These are phyloP conservation scores for Aspergillus thermomutatus DNA, from an alignment of 2,329 filamentous ascomycete genomes.

Conservation along the genomic window DNA sequence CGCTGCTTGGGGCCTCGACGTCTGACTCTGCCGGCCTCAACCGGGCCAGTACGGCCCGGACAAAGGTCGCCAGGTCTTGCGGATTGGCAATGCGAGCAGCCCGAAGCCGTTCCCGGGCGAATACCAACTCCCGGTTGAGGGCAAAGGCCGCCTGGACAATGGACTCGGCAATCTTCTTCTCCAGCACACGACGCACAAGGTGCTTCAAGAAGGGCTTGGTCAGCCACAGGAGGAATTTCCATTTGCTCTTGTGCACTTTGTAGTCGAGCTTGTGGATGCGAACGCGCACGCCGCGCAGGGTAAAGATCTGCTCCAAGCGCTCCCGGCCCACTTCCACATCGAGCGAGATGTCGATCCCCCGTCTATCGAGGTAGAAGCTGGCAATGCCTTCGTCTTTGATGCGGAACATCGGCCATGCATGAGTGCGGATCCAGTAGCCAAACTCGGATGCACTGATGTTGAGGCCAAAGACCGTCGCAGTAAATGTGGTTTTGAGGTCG, in stretches of 20 bases:
- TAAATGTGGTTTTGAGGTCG: constrained; percentile 67
- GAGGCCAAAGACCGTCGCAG: constrained; percentile 75
- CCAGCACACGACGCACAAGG: constrained; percentile 73
- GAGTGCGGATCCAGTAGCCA: constrained; percentile 82
- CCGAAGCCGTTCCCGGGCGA: constrained; percentile 78
- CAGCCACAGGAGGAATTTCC: constrained; percentile 75
- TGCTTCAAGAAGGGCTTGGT: constrained; percentile 81
- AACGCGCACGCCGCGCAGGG: constrained; percentile 71
- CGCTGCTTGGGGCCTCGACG: constrained; percentile 57
- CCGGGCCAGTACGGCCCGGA: constrained; percentile 75
- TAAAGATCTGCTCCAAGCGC: constrained; percentile 74
- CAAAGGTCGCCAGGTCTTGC: constrained; percentile 74
- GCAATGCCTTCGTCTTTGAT: constrained; percentile 81
- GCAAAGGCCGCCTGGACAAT: constrained; percentile 68
- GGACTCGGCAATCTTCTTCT: constrained; percentile 69
- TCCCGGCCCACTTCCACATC: constrained; percentile 81
- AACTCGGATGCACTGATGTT: constrained; percentile 82
- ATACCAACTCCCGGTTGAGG: constrained; percentile 81
- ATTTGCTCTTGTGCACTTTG: constrained; percentile 64
- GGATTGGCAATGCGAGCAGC: constrained; percentile 82
- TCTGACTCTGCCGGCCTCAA: constrained; percentile 74
- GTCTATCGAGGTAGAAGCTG: constrained; percentile 78
- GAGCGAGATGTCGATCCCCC: constrained; percentile 80
- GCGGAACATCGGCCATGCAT: constrained; percentile 65
- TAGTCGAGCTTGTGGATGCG: constrained; percentile 86